Evolutionary conservation across 2,329 filamentous ascomycete species (phyloP).

Genomic region (Pleoardoris graminearum): DNA sequence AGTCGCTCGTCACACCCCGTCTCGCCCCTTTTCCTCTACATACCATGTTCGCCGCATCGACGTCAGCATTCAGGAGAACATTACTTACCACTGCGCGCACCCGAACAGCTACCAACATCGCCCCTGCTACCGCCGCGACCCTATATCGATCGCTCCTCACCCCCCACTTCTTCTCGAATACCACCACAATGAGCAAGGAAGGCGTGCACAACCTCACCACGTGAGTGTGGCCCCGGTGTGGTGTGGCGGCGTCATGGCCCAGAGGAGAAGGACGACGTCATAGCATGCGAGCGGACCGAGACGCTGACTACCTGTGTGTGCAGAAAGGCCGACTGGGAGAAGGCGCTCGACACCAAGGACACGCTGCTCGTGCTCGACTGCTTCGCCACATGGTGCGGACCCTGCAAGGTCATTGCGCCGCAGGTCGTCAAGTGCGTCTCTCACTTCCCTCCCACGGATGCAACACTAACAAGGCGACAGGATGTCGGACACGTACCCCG

Average conservation of each 20-base stretch:
- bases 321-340: conserved; percentile 64
- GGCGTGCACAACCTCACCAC: conserved; percentile 55
- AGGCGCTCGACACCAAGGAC: conserved; percentile 56
- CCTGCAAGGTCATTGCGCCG: conserved; percentile 89
- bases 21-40: conserved; percentile 24
- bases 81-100: conserved; percentile 48
- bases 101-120: conserved; percentile 36
- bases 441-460: not conserved
- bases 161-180: conserved; percentile 47
- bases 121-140: conserved; percentile 31
- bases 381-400: conserved; percentile 90
- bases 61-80: conserved; percentile 42
- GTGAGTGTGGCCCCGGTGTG: conserved; percentile 39
- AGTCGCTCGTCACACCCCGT: not conserved
- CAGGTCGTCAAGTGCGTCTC: conserved; percentile 65
- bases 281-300: not conserved
- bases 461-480: conserved; percentile 45
- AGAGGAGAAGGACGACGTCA: not conserved
- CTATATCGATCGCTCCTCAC: conserved; percentile 42
- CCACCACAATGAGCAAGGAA: conserved; percentile 48
- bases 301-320: conserved; percentile 8
- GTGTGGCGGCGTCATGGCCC: conserved; percentile 17
- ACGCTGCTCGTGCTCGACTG: conserved; percentile 79
- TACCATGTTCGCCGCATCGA: conserved; percentile 47
- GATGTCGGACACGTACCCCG: conserved; percentile 62